Percentiles rank a stretch among this genome's conserved stretches.
Evolutionary conservation across 1,284 basidiomycete species (phyloP).

Genomic region (Cystobasidium sp.): DNA sequence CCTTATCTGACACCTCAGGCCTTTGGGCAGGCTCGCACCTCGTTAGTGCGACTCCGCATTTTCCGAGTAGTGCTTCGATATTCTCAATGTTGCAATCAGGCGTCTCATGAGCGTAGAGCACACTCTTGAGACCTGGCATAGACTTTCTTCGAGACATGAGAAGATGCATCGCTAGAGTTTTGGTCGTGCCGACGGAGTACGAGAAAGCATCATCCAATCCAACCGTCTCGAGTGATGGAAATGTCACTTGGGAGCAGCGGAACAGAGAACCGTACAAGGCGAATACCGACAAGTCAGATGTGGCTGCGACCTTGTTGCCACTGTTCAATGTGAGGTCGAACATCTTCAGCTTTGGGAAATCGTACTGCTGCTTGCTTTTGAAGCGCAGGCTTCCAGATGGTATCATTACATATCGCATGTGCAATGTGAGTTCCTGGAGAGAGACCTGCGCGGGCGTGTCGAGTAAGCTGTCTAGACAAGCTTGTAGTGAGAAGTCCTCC

Average conservation of each 20-base stretch:
- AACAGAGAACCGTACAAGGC: constrained; percentile 22
- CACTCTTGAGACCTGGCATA: not conserved
- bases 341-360: not conserved
- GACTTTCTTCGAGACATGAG: not conserved
- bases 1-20: not conserved
- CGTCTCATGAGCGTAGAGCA: constrained; percentile 1
- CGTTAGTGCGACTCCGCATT: not conserved
- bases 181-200: not conserved
- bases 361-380: not conserved
- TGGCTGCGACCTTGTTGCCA: not conserved
- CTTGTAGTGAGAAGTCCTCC: not conserved
- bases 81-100: not conserved
- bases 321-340: not conserved
- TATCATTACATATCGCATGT: not conserved
- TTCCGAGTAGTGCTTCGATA: not conserved
- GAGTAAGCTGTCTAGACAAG: not conserved
- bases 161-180: constrained; percentile 2
- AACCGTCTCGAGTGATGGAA: constrained; percentile 3
- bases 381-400: constrained; percentile 4
- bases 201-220: constrained; percentile 5
- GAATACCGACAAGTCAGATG: not conserved
- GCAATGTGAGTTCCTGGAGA: not conserved
- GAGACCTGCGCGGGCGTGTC: not conserved
- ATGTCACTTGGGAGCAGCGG: not conserved
- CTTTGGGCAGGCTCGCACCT: not conserved